These are phyloP conservation scores for Suillus cothurnatus DNA, from an alignment of 768 basidiomycete species.

Conservation along the genomic window DNA sequence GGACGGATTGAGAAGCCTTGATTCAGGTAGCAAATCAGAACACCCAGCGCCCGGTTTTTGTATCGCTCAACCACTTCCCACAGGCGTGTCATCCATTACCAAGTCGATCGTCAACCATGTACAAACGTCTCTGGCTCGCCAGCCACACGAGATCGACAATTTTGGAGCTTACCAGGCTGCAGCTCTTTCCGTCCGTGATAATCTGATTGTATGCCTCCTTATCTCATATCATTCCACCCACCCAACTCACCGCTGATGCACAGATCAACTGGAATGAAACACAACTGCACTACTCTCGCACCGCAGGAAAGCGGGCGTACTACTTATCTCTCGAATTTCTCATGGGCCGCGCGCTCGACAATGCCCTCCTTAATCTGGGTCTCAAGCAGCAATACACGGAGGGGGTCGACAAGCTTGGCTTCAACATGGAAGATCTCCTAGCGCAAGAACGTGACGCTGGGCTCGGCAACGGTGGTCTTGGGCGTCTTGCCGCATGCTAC, in stretches of 20 bases:
- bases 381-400: conserved; percentile 75
- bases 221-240: not conserved
- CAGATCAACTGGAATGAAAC: conserved; percentile 88
- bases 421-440: conserved; percentile 85
- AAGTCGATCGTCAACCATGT: conserved; percentile 81
- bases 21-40: conserved; percentile 46
- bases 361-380: conserved; percentile 85
- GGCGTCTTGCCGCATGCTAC: conserved; percentile 96
- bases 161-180: conserved; percentile 92
- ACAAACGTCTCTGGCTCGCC: conserved; percentile 87
- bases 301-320: conserved; percentile 87
- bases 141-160: conserved; percentile 86
- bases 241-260: conserved; percentile 5
- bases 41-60: not conserved
- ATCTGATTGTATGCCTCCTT: conserved; percentile 63
- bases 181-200: conserved; percentile 85
- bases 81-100: conserved; percentile 65
- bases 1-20: conserved; percentile 55
- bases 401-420: conserved; percentile 78
- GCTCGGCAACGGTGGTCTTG: conserved; percentile 93
- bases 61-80: not conserved
- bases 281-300: conserved; percentile 74
- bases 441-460: conserved; percentile 92
- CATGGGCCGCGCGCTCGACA: conserved; percentile 80
- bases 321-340: conserved; percentile 95